Conservation (phyloP, 1,139 yeast genomes). For the Magnusiomyces fungicola region DNA sequence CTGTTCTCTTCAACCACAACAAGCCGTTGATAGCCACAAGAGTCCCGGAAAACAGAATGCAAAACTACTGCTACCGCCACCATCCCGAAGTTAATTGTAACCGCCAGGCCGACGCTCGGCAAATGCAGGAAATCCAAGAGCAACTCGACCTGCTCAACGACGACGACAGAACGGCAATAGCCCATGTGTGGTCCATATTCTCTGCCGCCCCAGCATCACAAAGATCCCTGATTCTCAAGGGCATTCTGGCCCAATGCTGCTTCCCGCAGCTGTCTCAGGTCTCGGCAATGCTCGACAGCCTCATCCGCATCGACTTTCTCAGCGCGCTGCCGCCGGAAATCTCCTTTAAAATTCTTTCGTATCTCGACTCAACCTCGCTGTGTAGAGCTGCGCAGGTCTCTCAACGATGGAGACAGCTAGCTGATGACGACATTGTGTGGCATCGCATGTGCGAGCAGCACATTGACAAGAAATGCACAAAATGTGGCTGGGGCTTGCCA, state of each 20-base stretch:
- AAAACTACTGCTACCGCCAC: slow-evolving; percentile 73
- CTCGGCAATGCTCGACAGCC: slow-evolving; percentile 66
- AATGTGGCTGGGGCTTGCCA: slow-evolving; percentile 98
- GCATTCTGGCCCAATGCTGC: slow-evolving; percentile 82
- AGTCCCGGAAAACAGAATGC: slow-evolving; percentile 7
- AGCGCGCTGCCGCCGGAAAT: slow-evolving; percentile 80
- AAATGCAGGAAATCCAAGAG: slow-evolving; percentile 50
- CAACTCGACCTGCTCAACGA: slow-evolving; percentile 43
- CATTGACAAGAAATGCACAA: slow-evolving; percentile 92
- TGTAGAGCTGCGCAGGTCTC: slow-evolving; percentile 94
- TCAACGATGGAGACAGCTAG: slow-evolving; percentile 73
- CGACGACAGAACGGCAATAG: slow-evolving; percentile 61
- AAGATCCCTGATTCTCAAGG: slow-evolving; percentile 71
- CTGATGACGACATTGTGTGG: slow-evolving; percentile 97
- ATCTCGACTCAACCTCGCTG: slow-evolving; percentile 81
- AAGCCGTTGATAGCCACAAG: slow-evolving; percentile 5
- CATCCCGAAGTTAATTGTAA: slow-evolving; percentile 77
- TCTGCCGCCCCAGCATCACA: slow-evolving; percentile 63
- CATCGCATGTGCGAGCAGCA: slow-evolving; percentile 98
- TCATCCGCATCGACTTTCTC: slow-evolving; percentile 84
- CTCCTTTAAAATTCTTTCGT: slow-evolving; percentile 75
- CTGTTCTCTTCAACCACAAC: background rate
- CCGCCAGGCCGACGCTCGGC: slow-evolving; percentile 58
- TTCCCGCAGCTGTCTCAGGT: slow-evolving; percentile 87
- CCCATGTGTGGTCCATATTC: slow-evolving; percentile 73